phyloP scores from a whole-genome alignment of 1,139 yeast species.

The Debaryomycetaceae sp. region DNA sequence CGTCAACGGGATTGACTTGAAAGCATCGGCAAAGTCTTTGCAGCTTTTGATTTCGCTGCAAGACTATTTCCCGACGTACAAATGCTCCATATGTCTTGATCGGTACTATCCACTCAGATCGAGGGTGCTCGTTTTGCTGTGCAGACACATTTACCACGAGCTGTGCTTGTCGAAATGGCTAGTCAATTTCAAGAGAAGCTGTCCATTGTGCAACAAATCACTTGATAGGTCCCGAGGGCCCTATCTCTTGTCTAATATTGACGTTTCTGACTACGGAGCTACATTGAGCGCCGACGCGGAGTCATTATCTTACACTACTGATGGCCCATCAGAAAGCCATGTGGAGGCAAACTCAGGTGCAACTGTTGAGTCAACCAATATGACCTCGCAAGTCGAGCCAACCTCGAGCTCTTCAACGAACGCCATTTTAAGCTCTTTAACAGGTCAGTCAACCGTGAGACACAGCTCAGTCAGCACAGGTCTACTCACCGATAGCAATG shows the following conservation, averaged over 20 bases:
- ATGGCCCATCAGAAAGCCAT: background rate
- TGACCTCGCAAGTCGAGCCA: background rate
- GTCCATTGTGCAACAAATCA: slow-evolving; percentile 42
- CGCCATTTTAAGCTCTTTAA: background rate
- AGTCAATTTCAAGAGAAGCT: slow-evolving; percentile 40
- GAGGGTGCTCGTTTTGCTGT: slow-evolving; percentile 37
- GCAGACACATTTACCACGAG: slow-evolving; percentile 46
- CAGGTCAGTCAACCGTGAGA: background rate
- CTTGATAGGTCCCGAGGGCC: slow-evolving; percentile 11
- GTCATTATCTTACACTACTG: background rate
- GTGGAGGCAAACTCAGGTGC: background rate
- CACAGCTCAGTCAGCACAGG: background rate
- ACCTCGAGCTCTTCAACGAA: background rate
- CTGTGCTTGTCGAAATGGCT: slow-evolving; percentile 45
- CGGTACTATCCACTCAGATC: slow-evolving; percentile 35
- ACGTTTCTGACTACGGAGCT: slow-evolving; percentile 17
- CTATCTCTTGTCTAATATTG: slow-evolving; percentile 20
- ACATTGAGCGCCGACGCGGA: background rate
- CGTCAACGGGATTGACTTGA: slow-evolving; percentile 33
- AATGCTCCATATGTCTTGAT: slow-evolving; percentile 47
- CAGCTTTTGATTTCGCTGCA: slow-evolving; percentile 28
- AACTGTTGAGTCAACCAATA: background rate
- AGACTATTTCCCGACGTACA: slow-evolving; percentile 39
- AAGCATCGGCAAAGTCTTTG: slow-evolving; percentile 15
- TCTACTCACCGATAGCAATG: background rate